A percentile compares a stretch with the other conserved stretches of the same genome.
Conservation (phyloP, 495 filamentous ascomycete species). For the Choiromyces venosus region DNA sequence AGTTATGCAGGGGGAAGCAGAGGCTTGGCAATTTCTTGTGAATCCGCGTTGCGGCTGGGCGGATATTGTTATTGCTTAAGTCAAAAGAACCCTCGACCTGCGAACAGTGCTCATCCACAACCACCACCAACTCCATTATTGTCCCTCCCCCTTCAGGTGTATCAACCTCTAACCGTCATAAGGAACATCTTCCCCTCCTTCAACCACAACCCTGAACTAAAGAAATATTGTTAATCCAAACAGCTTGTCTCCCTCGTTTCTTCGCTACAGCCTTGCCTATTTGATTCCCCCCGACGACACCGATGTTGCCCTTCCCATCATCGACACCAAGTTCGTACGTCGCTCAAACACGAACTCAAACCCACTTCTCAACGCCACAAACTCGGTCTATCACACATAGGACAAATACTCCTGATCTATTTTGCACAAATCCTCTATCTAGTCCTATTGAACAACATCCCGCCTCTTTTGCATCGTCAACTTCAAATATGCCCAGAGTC, state of each 20-base stretch:
- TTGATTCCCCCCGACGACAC: neutral
- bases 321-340: neutral
- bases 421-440: neutral
- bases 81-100: neutral
- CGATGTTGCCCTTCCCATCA: neutral
- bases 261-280: neutral
- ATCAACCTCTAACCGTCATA: neutral
- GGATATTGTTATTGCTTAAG: neutral
- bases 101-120: neutral
- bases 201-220: neutral
- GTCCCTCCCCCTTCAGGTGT: neutral
- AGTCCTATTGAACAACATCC: neutral
- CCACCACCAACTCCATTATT: neutral
- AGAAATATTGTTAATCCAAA: neutral
- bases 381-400: neutral
- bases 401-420: neutral
- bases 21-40: neutral
- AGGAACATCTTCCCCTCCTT: neutral
- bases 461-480: neutral
- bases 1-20: neutral
- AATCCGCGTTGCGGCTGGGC: neutral
- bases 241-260: neutral
- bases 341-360: neutral
- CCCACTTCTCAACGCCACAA: neutral
- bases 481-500: neutral